phyloP scores from a whole-genome alignment of 2,329 filamentous ascomycete species.

The Ophiosphaerella korrae region DNA sequence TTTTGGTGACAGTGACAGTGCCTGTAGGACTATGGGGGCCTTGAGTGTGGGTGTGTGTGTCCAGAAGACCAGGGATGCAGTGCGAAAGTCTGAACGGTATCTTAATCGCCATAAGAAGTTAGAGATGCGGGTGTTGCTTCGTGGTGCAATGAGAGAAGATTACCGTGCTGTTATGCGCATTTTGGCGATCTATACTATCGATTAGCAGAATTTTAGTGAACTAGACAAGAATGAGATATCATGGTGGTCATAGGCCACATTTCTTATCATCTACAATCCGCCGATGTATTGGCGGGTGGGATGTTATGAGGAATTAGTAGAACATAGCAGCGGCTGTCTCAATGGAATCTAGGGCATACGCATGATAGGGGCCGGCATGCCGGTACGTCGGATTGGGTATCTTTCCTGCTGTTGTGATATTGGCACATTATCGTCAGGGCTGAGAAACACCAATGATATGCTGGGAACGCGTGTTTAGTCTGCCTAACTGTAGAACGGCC shows the following conservation, averaged over 20 bases:
- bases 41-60: too few species aligned
- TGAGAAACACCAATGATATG: not conserved
- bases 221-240: not conserved
- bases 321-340: not conserved
- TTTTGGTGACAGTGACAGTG: not conserved
- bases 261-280: constrained; percentile 2
- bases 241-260: not conserved
- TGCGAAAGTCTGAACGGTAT: too few species aligned
- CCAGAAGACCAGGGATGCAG: too few species aligned
- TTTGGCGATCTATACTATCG: too few species aligned
- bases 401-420: too few species aligned
- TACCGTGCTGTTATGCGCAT: too few species aligned
- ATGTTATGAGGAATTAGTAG: not conserved
- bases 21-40: not conserved
- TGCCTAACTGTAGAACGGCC: not conserved
- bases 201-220: not conserved
- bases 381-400: not conserved
- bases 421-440: not conserved
- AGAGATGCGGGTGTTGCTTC: too few species aligned
- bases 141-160: too few species aligned
- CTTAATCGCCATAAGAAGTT: too few species aligned
- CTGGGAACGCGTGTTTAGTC: too few species aligned
- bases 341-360: too few species aligned
- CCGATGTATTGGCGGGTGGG: not conserved
- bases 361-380: not conserved